Evolutionary conservation across 768 basidiomycete genomes (phyloP).

Genomic region (Dacryopinax spathularia): DNA sequence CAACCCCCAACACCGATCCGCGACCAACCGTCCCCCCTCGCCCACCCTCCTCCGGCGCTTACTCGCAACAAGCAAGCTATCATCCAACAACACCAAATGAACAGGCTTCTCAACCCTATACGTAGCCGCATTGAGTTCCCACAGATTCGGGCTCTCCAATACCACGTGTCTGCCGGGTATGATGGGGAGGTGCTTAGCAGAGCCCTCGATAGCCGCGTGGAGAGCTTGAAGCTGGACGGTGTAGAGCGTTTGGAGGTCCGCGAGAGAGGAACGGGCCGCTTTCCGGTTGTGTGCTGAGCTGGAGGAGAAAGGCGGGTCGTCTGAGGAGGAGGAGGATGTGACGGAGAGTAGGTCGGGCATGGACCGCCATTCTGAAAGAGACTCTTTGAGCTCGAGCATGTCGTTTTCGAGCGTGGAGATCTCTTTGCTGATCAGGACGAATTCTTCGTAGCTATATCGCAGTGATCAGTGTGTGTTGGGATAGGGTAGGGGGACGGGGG

Average conservation of each 20-base stretch:
- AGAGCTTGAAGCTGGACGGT: conserved; percentile 87
- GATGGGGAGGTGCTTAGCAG: conserved; percentile 85
- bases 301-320: neutral
- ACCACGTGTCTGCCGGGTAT: conserved; percentile 86
- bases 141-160: conserved; percentile 66
- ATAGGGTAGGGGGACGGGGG: conserved; percentile 10
- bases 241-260: conserved; percentile 86
- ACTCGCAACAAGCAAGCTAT: conserved; percentile 76
- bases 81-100: conserved; percentile 81
- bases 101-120: conserved; percentile 83
- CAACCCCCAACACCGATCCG: conserved; percentile 84
- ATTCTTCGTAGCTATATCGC: conserved; percentile 73
- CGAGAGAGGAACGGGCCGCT: conserved; percentile 77
- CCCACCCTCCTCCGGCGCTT: conserved; percentile 52
- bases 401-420: conserved; percentile 93
- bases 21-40: conserved; percentile 66
- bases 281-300: conserved; percentile 35
- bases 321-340: neutral
- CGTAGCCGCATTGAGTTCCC: conserved; percentile 81
- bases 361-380: conserved; percentile 86
- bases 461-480: neutral
- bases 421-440: conserved; percentile 92
- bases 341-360: conserved; percentile 68
- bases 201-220: conserved; percentile 82
- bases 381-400: conserved; percentile 91